A percentile compares a stretch with the other conserved stretches of the same genome.
Conservation (phyloP, 805 yeast genomes). For the Lipomyces yamanashiensis region DNA sequence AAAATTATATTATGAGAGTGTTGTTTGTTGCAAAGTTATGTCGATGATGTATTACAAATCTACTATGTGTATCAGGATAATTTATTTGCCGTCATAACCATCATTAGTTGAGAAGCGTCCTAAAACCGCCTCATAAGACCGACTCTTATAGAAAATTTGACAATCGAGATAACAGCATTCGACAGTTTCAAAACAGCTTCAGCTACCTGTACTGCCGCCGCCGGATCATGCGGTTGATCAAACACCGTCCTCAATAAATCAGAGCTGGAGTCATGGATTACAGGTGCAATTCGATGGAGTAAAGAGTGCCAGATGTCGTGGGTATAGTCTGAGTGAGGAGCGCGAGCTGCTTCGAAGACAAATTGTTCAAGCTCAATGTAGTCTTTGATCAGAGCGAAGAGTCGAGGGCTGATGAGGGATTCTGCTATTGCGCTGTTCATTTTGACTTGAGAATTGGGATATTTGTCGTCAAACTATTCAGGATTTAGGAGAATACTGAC, state of each 20-base stretch:
- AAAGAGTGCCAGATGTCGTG: not conserved
- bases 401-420: not conserved
- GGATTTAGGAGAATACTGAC: not conserved
- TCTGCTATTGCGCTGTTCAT: not conserved
- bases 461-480: too few species aligned
- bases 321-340: not conserved
- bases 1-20: too few species aligned
- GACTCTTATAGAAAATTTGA: conserved; percentile 17
- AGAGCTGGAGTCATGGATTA: not conserved
- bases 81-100: not conserved
- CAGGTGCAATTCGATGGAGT: conserved; percentile 1
- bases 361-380: conserved; percentile 12
- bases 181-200: conserved; percentile 20
- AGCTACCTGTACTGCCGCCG: conserved; percentile 7
- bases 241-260: conserved; percentile 1
- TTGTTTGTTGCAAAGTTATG: too few species aligned
- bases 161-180: conserved; percentile 13
- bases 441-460: not conserved
- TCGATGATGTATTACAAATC: too few species aligned
- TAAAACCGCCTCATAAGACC: conserved; percentile 10
- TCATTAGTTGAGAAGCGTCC: too few species aligned
- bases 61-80: not conserved
- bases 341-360: not conserved
- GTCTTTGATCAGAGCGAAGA: conserved; percentile 1
- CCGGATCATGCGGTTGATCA: conserved; percentile 18